phyloP scores from a whole-genome alignment of 1,284 basidiomycete species.

The Ustilago nuda region DNA sequence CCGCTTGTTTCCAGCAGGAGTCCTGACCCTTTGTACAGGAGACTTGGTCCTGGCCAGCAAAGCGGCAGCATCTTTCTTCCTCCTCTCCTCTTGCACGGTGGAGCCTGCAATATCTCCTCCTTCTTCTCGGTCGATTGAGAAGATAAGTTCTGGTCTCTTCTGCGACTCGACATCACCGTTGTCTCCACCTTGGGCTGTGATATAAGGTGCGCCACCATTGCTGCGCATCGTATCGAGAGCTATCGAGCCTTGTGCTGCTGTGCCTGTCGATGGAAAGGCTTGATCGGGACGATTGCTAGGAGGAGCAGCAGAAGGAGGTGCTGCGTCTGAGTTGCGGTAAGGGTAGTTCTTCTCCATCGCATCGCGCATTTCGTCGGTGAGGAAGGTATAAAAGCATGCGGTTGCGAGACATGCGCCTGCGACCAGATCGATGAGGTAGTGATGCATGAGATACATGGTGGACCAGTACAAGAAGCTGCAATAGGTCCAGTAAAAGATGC shows the following conservation, averaged over 20 bases:
- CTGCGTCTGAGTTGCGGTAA: conserved; percentile 47
- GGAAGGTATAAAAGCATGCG: conserved; percentile 80
- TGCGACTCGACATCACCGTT: conserved; percentile 40
- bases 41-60: conserved; percentile 33
- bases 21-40: conserved; percentile 32
- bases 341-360: conserved; percentile 62
- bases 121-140: conserved; percentile 40
- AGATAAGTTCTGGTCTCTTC: conserved; percentile 48
- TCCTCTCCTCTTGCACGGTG: conserved; percentile 26
- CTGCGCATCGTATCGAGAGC: conserved; percentile 27
- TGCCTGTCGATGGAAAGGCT: conserved; percentile 37
- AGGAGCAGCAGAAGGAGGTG: conserved; percentile 46
- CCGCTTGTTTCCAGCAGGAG: conserved; percentile 20
- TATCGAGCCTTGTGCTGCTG: conserved; percentile 6
- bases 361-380: conserved; percentile 60
- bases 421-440: conserved; percentile 97
- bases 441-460: conserved; percentile 78
- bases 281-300: conserved; percentile 45
- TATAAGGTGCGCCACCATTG: conserved; percentile 45
- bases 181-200: conserved; percentile 33
- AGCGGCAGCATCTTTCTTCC: conserved; percentile 24
- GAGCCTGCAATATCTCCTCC: conserved; percentile 28
- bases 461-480: conserved; percentile 93
- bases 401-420: conserved; percentile 91
- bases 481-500: conserved; percentile 82